Evolutionary conservation across 345 rosid species (phyloP).

Genomic region (Anacardium occidentale): DNA sequence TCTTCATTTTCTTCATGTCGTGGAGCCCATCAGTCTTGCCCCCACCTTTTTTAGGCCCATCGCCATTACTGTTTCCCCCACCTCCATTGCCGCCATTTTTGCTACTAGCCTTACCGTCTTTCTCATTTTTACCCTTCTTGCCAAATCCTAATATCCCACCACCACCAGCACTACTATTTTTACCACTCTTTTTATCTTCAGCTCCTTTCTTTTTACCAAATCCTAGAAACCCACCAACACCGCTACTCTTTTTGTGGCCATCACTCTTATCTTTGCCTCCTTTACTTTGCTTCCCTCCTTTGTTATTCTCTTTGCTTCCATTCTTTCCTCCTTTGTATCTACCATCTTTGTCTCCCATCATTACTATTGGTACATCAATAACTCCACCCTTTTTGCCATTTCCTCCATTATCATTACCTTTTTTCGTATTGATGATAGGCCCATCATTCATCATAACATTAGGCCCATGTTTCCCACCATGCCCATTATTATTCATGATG

Average conservation of each 20-base stretch:
- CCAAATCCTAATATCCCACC: constrained; percentile 40
- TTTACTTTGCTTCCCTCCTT: constrained; percentile 19
- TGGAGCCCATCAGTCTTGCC: constrained; percentile 46
- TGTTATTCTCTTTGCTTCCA: constrained; percentile 17
- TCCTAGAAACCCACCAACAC: constrained; percentile 37
- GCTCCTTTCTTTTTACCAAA: constrained; percentile 47
- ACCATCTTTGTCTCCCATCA: constrained; percentile 41
- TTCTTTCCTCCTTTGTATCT: constrained; percentile 34
- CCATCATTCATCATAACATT: constrained; percentile 50
- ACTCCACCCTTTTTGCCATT: constrained; percentile 41
- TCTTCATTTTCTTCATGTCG: constrained; percentile 34
- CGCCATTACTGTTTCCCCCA: constrained; percentile 39
- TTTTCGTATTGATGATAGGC: constrained; percentile 22
- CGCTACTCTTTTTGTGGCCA: constrained; percentile 34
- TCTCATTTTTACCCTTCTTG: constrained; percentile 51
- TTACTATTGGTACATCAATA: constrained; percentile 57
- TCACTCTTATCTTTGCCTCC: constrained; percentile 39
- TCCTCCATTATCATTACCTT: constrained; percentile 32
- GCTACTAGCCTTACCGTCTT: constrained; percentile 26
- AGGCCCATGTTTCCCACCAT: constrained; percentile 23
- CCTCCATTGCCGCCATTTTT: constrained; percentile 30
- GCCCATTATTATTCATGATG: constrained; percentile 37
- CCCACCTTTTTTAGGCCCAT: constrained; percentile 59
- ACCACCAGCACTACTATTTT: constrained; percentile 21
- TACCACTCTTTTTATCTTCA: constrained; percentile 36